Base-by-base conservation (phyloP, 2,329 filamentous ascomycete species). In the Lizonia empirigonia region DNA sequence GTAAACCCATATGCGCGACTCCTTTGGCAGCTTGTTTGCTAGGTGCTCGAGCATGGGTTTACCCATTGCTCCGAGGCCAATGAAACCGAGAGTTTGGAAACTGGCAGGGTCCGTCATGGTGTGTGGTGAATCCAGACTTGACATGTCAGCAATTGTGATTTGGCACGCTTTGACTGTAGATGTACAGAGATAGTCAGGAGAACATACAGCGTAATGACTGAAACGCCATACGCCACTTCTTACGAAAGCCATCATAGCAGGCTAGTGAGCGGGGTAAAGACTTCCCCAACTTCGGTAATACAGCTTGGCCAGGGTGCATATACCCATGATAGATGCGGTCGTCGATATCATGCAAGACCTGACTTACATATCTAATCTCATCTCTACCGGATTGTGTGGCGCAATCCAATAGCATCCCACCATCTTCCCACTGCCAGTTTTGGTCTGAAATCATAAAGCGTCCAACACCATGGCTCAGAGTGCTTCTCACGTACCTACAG, bases 21-120 rank as follows among this genome's bases (percentile, higher is more conserved):
- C 68, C 8, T 63, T 19, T 3, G 75, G 70, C 38, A 80, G 69
- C 56, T 80, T 82, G 18, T 74, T 73, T 8, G 77, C 74, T 19
- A 83, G 69, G 61, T 82, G 79, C 16, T 64, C 67, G 4, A 77
- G 74, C 80, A 83, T 83, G 9, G 80, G 80, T 44, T 72, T 74
- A 0, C 81, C 81, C 81, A 83, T 83, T 9, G 76, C 74, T n/a
- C 81, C 81, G 1, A 83, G 73, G 57, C 81, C 80, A 36, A 84
- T 77, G 67, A 82, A 84, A 35, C 78, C 77, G 18, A 80, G 35
- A 3, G 48, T 69, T n/a, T 56, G 57, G 51, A 70, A 69, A 0
- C 62, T 35, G 22, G 45, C 26, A 13, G 53, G 38, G 33, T 60
- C 50, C 16, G 52, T 35, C 70, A 72, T 71, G 8, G 22, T 39